Conservation (phyloP, 129 eudicot species). For the Lonicera japonica region DNA sequence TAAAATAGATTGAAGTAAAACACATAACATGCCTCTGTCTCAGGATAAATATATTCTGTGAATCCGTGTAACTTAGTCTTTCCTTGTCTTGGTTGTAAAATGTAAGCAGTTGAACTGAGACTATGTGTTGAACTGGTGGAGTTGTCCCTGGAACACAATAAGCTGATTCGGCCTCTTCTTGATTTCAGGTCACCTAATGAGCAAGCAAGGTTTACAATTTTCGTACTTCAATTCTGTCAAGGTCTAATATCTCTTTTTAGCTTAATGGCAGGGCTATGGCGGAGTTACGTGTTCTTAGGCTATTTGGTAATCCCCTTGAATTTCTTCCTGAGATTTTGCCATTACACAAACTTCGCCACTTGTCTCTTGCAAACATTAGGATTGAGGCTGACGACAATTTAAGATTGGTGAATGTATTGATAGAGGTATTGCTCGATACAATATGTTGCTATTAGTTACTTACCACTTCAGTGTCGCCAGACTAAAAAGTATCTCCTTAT, state of each 20-base stretch:
- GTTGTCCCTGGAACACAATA: constrained; percentile 96
- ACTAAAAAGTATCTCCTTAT: constrained; percentile 19
- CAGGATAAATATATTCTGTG: neutral
- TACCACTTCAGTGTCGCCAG: neutral
- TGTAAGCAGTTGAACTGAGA: constrained; percentile 72
- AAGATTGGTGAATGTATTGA: constrained; percentile 87
- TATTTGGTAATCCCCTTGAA: constrained; percentile 96
- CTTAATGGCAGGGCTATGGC: constrained; percentile 81
- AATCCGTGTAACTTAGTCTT: constrained; percentile 4
- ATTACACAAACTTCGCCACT: constrained; percentile 82
- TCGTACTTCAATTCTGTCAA: neutral
- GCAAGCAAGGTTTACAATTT: constrained; percentile 2
- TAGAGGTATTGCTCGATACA: constrained; percentile 57
- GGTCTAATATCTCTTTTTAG: constrained; percentile 13
- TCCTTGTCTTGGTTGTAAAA: constrained; percentile 10
- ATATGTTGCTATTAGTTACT: neutral
- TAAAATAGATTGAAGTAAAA: neutral
- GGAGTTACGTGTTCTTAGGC: constrained; percentile 77
- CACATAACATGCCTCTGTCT: neutral
- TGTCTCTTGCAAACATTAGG: constrained; percentile 95
- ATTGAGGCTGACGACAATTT: constrained; percentile 89
- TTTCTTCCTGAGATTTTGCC: constrained; percentile 97
- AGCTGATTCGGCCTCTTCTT: constrained; percentile 92
- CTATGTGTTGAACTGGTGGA: constrained; percentile 92
- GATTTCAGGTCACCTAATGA: constrained; percentile 75